Percentiles rank a stretch among this genome's conserved stretches.
Conservation (phyloP, 2,329 filamentous ascomycete genomes). For the Tolypocladium inflatum region DNA sequence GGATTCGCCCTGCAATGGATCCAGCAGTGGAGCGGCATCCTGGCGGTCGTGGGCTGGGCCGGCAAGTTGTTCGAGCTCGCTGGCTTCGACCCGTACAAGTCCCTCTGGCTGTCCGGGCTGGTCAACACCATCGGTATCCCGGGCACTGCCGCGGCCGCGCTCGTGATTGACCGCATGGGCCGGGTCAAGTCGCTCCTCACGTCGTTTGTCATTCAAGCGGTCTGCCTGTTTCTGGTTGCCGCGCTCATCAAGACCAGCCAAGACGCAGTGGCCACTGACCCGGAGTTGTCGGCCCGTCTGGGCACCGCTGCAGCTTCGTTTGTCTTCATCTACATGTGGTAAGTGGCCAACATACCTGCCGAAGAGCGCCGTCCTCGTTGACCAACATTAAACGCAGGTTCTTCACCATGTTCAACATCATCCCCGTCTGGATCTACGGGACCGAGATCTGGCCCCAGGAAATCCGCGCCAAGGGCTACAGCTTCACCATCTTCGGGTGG, state of each 20-base stretch:
- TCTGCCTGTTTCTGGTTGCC: conserved; percentile 19
- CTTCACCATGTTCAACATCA: conserved; percentile 24
- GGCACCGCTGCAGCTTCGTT: conserved; percentile 13
- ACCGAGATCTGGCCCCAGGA: conserved; percentile 49
- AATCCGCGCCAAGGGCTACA: conserved; percentile 48
- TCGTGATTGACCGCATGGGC: conserved; percentile 40
- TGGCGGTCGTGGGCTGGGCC: conserved; percentile 28
- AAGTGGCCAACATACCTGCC: not conserved
- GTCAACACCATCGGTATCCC: conserved; percentile 42
- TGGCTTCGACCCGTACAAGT: conserved; percentile 13
- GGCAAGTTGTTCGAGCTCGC: conserved; percentile 11
- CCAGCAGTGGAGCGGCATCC: conserved; percentile 33
- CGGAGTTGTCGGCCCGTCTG: conserved; percentile 6
- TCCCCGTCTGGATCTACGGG: conserved; percentile 21
- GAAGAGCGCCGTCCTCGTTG: not conserved
- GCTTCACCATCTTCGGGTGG: conserved; percentile 50
- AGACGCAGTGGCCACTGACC: conserved; percentile 4
- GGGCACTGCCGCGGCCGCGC: conserved; percentile 39
- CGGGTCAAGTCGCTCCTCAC: conserved; percentile 21
- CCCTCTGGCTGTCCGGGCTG: conserved; percentile 33
- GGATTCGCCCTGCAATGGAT: conserved; percentile 31
- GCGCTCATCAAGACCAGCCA: conserved; percentile 19
- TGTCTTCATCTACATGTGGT: conserved; percentile 15
- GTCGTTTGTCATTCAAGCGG: conserved; percentile 18
- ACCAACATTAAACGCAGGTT: conserved; percentile 7